Percentiles rank a stretch among this genome's conserved stretches.
Conservation (phyloP, 805 yeast genomes). For the Wickerhamomyces chaumierensis region DNA sequence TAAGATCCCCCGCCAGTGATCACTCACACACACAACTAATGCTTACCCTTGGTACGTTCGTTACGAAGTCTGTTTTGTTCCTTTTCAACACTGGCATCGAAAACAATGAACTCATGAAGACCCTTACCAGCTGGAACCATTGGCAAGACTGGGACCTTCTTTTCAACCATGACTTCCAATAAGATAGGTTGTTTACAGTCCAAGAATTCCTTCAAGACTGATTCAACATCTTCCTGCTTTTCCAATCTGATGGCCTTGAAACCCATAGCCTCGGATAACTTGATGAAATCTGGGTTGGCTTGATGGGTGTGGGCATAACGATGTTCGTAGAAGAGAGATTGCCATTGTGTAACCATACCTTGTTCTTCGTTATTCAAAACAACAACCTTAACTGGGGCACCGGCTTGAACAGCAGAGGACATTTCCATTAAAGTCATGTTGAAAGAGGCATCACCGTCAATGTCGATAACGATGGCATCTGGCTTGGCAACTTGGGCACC, state of each 20-base stretch:
- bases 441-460: slow-evolving; percentile 99
- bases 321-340: slow-evolving; percentile 91
- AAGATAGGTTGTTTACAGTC: slow-evolving; percentile 67
- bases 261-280: slow-evolving; percentile 92
- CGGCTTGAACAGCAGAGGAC: slow-evolving; percentile 88
- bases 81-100: slow-evolving; percentile 72
- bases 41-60: slow-evolving; percentile 64
- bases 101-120: slow-evolving; percentile 82
- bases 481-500: slow-evolving; percentile 97
- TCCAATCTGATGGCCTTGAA: slow-evolving; percentile 68
- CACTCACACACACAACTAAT: slow-evolving; percentile 30
- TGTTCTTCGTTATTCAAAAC: slow-evolving; percentile 96
- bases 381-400: slow-evolving; percentile 80
- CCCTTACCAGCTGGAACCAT: slow-evolving; percentile 97
- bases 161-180: slow-evolving; percentile 83
- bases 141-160: slow-evolving; percentile 89
- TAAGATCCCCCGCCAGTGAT: too few species aligned
- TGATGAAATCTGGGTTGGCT: slow-evolving; percentile 85
- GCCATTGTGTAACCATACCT: slow-evolving; percentile 99
- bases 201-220: slow-evolving; percentile 56
- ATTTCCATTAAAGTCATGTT: slow-evolving; percentile 94
- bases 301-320: slow-evolving; percentile 98
- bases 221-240: slow-evolving; percentile 53
- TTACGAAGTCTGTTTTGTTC: slow-evolving; percentile 57
- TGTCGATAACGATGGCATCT: slow-evolving; percentile 88